Conservation (phyloP, 306 rosid genomes). For the Carpinus viminea region DNA sequence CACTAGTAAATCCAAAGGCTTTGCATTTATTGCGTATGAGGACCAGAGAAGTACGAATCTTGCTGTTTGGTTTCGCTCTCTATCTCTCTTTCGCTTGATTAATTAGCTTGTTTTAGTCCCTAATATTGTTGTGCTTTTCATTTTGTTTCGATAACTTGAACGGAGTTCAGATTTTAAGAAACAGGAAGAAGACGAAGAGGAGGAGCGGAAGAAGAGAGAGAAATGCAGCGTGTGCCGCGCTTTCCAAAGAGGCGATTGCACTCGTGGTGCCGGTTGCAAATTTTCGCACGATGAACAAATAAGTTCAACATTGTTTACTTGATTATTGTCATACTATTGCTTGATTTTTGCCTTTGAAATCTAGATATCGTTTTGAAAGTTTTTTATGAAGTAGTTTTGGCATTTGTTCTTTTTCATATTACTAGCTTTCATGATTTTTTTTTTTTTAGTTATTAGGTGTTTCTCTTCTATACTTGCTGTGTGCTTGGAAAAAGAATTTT, state of each 20-base stretch:
- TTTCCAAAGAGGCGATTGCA: constrained; percentile 88
- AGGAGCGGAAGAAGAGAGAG: constrained; percentile 74
- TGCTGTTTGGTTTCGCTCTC: constrained; percentile 58
- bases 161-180: constrained; percentile 81
- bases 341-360: neutral
- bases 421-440: too few relatives aligned
- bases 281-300: constrained; percentile 92
- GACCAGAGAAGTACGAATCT: constrained; percentile 91
- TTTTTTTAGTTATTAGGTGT: too few relatives aligned
- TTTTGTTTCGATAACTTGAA: constrained; percentile 68
- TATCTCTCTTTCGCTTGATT: neutral
- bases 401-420: too few relatives aligned
- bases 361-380: neutral
- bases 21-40: constrained; percentile 86
- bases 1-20: constrained; percentile 89
- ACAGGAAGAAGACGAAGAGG: constrained; percentile 93
- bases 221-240: constrained; percentile 93
- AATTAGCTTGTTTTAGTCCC: neutral
- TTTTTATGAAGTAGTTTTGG: neutral
- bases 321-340: neutral
- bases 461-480: too few relatives aligned
- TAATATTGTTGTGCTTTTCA: constrained; percentile 1
- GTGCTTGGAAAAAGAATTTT: neutral
- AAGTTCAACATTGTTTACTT: constrained; percentile 10
- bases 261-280: constrained; percentile 86